Evolutionary conservation across 441 rosid genomes (phyloP).

Genomic region (Geranium incanum): DNA sequence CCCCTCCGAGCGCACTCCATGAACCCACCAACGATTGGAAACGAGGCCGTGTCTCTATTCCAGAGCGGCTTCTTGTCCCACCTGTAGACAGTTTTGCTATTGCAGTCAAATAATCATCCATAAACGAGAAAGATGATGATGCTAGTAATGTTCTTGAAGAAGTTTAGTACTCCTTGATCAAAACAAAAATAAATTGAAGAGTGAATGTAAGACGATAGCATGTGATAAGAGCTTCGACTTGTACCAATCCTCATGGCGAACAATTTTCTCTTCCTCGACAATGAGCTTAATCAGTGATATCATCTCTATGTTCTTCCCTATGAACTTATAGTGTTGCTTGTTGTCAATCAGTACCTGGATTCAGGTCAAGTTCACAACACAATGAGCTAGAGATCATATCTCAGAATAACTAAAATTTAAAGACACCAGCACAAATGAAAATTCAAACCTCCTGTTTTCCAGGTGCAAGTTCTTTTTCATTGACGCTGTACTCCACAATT

Average conservation of each 20-base stretch:
- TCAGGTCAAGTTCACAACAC: not conserved
- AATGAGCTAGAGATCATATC: not conserved
- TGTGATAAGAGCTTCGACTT: not conserved
- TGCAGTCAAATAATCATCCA: constrained; percentile 5
- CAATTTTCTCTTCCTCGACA: constrained; percentile 60
- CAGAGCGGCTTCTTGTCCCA: constrained; percentile 81
- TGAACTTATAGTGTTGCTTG: constrained; percentile 67
- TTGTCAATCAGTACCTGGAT: constrained; percentile 63
- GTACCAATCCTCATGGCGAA: constrained; percentile 89
- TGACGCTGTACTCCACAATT: constrained; percentile 55
- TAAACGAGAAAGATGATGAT: not conserved
- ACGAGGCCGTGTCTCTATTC: constrained; percentile 48
- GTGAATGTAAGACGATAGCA: not conserved
- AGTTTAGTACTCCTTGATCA: not conserved
- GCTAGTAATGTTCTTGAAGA: not conserved
- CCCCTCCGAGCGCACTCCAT: constrained; percentile 61
- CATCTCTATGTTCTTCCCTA: constrained; percentile 64
- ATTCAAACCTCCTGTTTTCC: constrained; percentile 58
- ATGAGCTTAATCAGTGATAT: constrained; percentile 61
- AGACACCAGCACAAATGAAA: not conserved
- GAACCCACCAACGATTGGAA: constrained; percentile 47
- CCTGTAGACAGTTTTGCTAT: constrained; percentile 29
- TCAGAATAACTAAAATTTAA: not conserved
- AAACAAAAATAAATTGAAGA: not conserved
- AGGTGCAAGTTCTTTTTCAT: constrained; percentile 37